Evolutionary conservation across 768 basidiomycete genomes (phyloP).

Genomic region (Termitomyces sp.): DNA sequence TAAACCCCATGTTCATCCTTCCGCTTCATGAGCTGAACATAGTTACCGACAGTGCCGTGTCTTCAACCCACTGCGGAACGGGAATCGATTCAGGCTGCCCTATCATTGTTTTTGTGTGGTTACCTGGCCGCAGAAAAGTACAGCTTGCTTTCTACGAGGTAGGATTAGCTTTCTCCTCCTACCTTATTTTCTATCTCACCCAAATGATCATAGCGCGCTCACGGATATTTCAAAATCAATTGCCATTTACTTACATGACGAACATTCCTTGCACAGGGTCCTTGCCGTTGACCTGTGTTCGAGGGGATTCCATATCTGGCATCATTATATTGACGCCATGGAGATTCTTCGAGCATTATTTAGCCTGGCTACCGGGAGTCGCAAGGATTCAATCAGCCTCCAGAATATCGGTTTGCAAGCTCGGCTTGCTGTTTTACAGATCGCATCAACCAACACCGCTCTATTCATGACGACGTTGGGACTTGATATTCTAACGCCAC

Average conservation of each 20-base stretch:
- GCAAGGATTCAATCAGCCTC: conserved; percentile 62
- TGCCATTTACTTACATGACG: conserved; percentile 68
- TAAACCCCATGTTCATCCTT: neutral
- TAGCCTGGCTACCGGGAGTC: conserved; percentile 63
- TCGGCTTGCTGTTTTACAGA: conserved; percentile 75
- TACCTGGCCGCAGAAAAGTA: conserved; percentile 80
- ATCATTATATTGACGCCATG: conserved; percentile 88
- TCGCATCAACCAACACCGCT: conserved; percentile 77
- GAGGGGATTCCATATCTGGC: conserved; percentile 91
- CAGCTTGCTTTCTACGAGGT: conserved; percentile 70
- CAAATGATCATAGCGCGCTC: conserved; percentile 47
- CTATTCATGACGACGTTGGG: conserved; percentile 93
- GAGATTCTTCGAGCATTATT: conserved; percentile 83
- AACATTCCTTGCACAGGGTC: conserved; percentile 55
- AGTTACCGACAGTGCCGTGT: neutral
- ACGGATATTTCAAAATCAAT: conserved; percentile 85
- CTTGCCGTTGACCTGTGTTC: conserved; percentile 88
- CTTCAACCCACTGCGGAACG: conserved; percentile 44
- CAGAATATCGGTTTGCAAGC: conserved; percentile 77
- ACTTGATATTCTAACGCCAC: conserved; percentile 80
- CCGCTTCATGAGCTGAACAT: neutral
- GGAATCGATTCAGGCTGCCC: conserved; percentile 52
- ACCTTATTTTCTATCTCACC: neutral
- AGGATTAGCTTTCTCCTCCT: neutral
- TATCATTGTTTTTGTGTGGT: conserved; percentile 78